phyloP scores from a whole-genome alignment of 2,329 filamentous ascomycete genomes.

The Fusarium brevicatenulatum region DNA sequence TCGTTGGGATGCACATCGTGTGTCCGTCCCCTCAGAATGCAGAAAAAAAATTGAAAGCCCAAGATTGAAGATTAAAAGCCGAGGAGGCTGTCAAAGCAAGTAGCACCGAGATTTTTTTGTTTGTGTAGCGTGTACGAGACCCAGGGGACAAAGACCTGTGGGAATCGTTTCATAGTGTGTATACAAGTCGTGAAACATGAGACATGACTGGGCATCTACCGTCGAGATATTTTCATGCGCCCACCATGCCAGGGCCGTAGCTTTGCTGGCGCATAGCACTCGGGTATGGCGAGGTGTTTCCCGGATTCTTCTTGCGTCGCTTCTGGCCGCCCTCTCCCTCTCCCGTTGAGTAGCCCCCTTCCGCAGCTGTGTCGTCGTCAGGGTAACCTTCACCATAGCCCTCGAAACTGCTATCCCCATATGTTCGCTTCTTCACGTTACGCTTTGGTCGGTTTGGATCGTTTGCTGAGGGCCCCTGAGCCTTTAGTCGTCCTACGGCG shows the following conservation, averaged over 20 bases:
- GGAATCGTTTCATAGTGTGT: slow-evolving; percentile 46
- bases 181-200: slow-evolving; percentile 39
- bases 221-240: slow-evolving; percentile 55
- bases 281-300: slow-evolving; percentile 55
- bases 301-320: slow-evolving; percentile 70
- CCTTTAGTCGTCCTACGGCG: slow-evolving; percentile 52
- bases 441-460: slow-evolving; percentile 69
- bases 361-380: slow-evolving; percentile 71
- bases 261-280: slow-evolving; percentile 60
- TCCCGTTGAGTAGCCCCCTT: slow-evolving; percentile 75
- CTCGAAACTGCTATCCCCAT: slow-evolving; percentile 78
- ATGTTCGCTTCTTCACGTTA: slow-evolving; percentile 77
- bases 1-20: slow-evolving; percentile 38
- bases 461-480: slow-evolving; percentile 51
- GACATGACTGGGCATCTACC: slow-evolving; percentile 15
- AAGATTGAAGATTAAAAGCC: slow-evolving; percentile 33
- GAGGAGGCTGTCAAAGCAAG: slow-evolving; percentile 29
- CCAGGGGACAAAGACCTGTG: slow-evolving; percentile 28
- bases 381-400: slow-evolving; percentile 78
- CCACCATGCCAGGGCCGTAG: slow-evolving; percentile 68
- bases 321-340: slow-evolving; percentile 75
- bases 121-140: slow-evolving; percentile 17
- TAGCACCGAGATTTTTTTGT: slow-evolving; percentile 34
- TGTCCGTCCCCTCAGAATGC: slow-evolving; percentile 41
- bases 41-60: slow-evolving; percentile 24